Evolutionary conservation across 164 flowering plant species (phyloP).

Genomic region (Liriodendron chinense): DNA sequence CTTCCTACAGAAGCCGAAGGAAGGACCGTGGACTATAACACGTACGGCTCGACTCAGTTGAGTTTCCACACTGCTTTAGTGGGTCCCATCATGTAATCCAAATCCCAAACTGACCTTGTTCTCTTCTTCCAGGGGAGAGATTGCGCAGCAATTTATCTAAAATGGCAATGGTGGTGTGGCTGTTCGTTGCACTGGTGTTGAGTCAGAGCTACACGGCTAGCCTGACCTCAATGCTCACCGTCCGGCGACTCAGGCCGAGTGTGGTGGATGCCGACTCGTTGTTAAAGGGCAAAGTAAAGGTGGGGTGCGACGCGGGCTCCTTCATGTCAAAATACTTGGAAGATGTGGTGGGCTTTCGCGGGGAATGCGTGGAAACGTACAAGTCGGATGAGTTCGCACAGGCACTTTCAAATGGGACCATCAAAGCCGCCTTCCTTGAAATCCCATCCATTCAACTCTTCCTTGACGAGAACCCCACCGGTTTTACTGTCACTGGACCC

Average conservation of each 20-base stretch:
- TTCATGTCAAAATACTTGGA: conserved; percentile 23
- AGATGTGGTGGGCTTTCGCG: conserved; percentile 12
- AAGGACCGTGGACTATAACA: too few relatives aligned
- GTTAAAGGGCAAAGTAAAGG: too few relatives aligned
- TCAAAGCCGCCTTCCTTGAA: conserved; percentile 16
- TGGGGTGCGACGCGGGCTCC: conserved; percentile 29
- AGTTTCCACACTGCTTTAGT: too few relatives aligned
- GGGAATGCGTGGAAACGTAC: not conserved
- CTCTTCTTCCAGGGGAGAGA: conserved; percentile 20
- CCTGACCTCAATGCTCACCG: conserved; percentile 25
- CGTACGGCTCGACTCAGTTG: too few relatives aligned
- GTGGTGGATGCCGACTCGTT: conserved; percentile 15
- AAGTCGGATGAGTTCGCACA: not conserved
- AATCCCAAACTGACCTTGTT: too few relatives aligned
- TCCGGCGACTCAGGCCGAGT: conserved; percentile 1
- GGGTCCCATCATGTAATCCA: too few relatives aligned
- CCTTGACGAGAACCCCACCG: not conserved
- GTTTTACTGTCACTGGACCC: not conserved
- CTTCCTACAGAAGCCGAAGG: too few relatives aligned
- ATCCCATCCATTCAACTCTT: too few relatives aligned
- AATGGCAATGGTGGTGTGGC: conserved; percentile 27
- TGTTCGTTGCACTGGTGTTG: conserved; percentile 21
- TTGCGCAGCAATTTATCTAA: too few relatives aligned
- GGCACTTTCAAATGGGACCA: not conserved
- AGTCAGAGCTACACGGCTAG: conserved; percentile 26